Evolutionary conservation across 306 rosid species (phyloP).

Genomic region (Quercus gilva): DNA sequence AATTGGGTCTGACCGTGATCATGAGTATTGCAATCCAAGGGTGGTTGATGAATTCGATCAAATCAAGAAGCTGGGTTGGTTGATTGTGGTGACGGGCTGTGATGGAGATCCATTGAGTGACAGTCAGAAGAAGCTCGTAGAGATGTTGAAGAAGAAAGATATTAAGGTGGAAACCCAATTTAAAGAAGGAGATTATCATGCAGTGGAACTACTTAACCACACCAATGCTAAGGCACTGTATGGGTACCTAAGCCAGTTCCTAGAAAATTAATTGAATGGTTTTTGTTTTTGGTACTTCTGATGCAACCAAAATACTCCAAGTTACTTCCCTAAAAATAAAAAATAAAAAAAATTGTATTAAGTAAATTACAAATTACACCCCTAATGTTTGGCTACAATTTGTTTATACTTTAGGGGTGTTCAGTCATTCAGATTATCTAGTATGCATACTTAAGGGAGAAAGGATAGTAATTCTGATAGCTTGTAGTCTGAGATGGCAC

Average conservation of each 20-base stretch:
- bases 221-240: neutral
- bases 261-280: neutral
- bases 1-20: slow-evolving; percentile 8
- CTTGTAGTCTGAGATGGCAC: neutral
- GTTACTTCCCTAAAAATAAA: too few species aligned
- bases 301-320: too few species aligned
- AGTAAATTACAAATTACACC: too few species aligned
- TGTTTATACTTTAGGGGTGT: too few species aligned
- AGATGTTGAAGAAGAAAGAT: slow-evolving; percentile 22
- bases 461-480: neutral
- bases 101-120: slow-evolving; percentile 31
- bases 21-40: slow-evolving; percentile 30
- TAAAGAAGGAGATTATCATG: slow-evolving; percentile 24
- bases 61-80: slow-evolving; percentile 23
- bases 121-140: slow-evolving; percentile 21
- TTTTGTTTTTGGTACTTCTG: too few species aligned
- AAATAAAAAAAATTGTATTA: too few species aligned
- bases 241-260: slow-evolving; percentile 3
- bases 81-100: slow-evolving; percentile 10
- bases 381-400: too few species aligned
- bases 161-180: slow-evolving; percentile 14
- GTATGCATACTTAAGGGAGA: neutral
- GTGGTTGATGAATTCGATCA: neutral
- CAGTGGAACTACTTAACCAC: slow-evolving; percentile 10
- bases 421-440: too few species aligned